These are phyloP conservation scores for Kwoniella pini DNA, from an alignment of 768 basidiomycete genomes.

Conservation along the genomic window DNA sequence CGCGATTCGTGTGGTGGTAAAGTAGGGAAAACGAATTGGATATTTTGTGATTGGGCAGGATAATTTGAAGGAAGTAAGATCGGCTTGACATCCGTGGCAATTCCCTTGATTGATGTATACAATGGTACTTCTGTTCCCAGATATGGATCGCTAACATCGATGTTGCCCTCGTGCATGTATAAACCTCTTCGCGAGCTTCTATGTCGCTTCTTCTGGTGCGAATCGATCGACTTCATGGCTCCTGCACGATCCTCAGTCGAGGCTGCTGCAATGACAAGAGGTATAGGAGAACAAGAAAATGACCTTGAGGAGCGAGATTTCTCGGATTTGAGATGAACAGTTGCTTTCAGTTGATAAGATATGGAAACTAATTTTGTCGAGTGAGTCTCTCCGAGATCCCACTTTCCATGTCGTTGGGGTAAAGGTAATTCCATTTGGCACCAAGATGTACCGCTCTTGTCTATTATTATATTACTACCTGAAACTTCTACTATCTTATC, in stretches of 20 bases:
- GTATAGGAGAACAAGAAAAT: constrained; percentile 26
- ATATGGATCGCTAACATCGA: constrained; percentile 35
- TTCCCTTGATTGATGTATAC: constrained; percentile 15
- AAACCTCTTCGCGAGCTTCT: constrained; percentile 36
- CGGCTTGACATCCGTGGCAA: constrained; percentile 33
- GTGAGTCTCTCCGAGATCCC: constrained; percentile 45
- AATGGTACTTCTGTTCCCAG: constrained; percentile 6
- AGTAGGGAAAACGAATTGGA: constrained; percentile 43
- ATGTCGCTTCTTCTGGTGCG: constrained; percentile 24
- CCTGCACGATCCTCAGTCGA: constrained; percentile 24
- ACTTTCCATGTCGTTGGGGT: constrained; percentile 34
- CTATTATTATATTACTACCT: constrained; percentile 14
- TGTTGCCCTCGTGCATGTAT: constrained; percentile 49
- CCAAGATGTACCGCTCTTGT: constrained; percentile 30
- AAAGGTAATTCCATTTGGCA: constrained; percentile 20
- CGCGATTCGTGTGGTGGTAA: constrained; percentile 20
- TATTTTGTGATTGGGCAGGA: constrained; percentile 32
- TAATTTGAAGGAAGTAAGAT: constrained; percentile 37
- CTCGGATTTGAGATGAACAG: constrained; percentile 22
- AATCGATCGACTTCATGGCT: constrained; percentile 20
- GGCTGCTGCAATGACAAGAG: constrained; percentile 27
- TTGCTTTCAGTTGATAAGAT: constrained; percentile 28
- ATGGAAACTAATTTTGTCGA: constrained; percentile 29
- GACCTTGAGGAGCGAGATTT: constrained; percentile 23
- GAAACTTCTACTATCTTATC: constrained; percentile 27